Evolutionary conservation across 1,284 basidiomycete genomes (phyloP), one percentile per base, ranked within the genome.

Genomic region (Cryptococcus sp.): DNA sequence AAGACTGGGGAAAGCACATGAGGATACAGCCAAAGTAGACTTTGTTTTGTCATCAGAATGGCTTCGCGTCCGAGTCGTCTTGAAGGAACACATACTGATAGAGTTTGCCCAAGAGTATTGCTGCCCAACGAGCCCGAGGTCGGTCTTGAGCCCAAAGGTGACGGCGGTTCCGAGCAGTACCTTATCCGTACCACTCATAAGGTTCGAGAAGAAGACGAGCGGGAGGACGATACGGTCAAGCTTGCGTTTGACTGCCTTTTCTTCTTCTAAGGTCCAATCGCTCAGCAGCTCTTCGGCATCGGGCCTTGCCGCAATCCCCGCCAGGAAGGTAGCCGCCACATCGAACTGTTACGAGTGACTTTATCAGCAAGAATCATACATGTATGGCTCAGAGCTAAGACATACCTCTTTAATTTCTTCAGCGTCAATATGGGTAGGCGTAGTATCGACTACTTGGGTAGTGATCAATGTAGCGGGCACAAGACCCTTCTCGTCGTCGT

Each of bases 281-380:
- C 55, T 46, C 22, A 63, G 26, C n/a, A 63, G 54, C 11, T 38
- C 50, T 17, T 52, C 52, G 7, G 52, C 62, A 47, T 63, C 53
- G 6, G 57, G 52, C 8, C 57, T 50, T 6, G 20, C 17, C 8
- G 43, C 47, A 5, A 58, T 19, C 16, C 52, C 52, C 4, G 54
- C 57, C 15, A 66, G 47, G 53, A 66, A 66, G 17, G 20, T 46
- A 7, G 55, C 65, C 19, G 62, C 65, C 2, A 55, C 59, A 53
- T 66, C 65, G 49, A 46, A 47, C 54, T 49, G 25, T 5, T 22
- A 15, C 13, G 22, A 5, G 5, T 29, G 40, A 43, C 20, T 5
- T 17, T 17, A 43, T 43, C 40, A 43, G 40, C 40, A 43, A 29
- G 26, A 29, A 29, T 29, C 10, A 29, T 5, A 29, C 10, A 29